Evolutionary conservation across 2,329 filamentous ascomycete genomes (phyloP).

Genomic region (Exserohilum rostratum): DNA sequence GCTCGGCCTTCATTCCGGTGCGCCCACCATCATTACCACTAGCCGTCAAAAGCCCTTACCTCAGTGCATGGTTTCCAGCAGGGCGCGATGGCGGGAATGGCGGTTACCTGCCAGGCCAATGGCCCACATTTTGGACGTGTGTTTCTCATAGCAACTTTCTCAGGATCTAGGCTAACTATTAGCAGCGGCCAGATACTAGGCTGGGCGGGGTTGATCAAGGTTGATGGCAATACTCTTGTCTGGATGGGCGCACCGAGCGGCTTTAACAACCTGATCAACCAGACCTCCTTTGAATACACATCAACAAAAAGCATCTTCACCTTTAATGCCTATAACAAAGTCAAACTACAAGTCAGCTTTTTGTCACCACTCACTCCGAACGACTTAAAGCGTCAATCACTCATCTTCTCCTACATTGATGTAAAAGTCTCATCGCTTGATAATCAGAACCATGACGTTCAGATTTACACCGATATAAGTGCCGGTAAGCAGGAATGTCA

Average conservation of each 20-base stretch:
- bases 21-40: conserved; percentile 73
- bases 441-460: conserved; percentile 66
- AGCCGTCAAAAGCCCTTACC: conserved; percentile 75
- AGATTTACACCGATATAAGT: conserved; percentile 75
- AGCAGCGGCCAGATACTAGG: conserved; percentile 61
- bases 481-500: conserved; percentile 58
- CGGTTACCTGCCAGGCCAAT: conserved; percentile 70
- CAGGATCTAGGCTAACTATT: conserved; percentile 44
- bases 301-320: conserved; percentile 74
- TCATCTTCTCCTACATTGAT: conserved; percentile 73
- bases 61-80: conserved; percentile 71
- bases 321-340: conserved; percentile 65
- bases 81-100: conserved; percentile 67
- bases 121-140: conserved; percentile 70
- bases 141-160: conserved; percentile 35
- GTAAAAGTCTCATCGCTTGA: conserved; percentile 68
- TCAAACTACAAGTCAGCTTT: conserved; percentile 72
- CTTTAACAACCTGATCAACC: conserved; percentile 55
- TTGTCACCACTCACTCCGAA: conserved; percentile 71
- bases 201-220: conserved; percentile 72
- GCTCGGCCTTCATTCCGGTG: conserved; percentile 67
- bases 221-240: conserved; percentile 57
- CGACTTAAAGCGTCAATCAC: conserved; percentile 70
- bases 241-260: conserved; percentile 59
- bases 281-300: conserved; percentile 71